phyloP scores from a whole-genome alignment of 768 basidiomycete genomes.

The Scleroderma bovista region DNA sequence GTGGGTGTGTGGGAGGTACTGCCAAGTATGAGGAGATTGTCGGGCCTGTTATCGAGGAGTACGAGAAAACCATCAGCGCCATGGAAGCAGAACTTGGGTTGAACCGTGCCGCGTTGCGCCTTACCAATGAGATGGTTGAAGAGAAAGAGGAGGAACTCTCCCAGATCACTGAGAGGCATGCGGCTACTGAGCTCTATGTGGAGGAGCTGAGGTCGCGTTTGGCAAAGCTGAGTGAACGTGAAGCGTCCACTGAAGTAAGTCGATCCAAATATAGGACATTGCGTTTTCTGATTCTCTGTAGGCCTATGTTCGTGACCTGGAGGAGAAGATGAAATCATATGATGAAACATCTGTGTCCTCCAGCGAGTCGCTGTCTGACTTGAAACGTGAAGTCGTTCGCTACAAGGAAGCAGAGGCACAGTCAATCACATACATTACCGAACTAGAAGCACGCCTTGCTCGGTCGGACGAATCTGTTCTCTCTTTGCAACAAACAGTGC shows the following conservation, averaged over 20 bases:
- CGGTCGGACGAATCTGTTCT: slow-evolving; percentile 76
- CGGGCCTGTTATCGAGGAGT: slow-evolving; percentile 96
- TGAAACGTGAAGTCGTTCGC: slow-evolving; percentile 75
- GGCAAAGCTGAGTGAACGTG: slow-evolving; percentile 79
- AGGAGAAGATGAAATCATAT: slow-evolving; percentile 83
- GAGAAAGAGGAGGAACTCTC: slow-evolving; percentile 84
- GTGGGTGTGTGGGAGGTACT: slow-evolving; percentile 62
- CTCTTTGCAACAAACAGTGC: slow-evolving; percentile 62
- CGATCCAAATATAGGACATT: not conserved
- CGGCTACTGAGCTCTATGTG: slow-evolving; percentile 79
- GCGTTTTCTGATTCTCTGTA: slow-evolving; percentile 26
- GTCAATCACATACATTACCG: slow-evolving; percentile 74
- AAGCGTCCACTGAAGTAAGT: slow-evolving; percentile 85
- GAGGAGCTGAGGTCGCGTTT: slow-evolving; percentile 80
- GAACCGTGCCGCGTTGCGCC: slow-evolving; percentile 79
- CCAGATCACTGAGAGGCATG: slow-evolving; percentile 60
- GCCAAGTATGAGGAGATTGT: slow-evolving; percentile 89
- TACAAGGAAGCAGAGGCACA: slow-evolving; percentile 73
- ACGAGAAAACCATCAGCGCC: slow-evolving; percentile 93
- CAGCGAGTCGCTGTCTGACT: slow-evolving; percentile 73
- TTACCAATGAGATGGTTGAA: slow-evolving; percentile 89
- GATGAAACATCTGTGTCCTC: slow-evolving; percentile 76
- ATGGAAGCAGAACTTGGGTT: slow-evolving; percentile 91
- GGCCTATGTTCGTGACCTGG: slow-evolving; percentile 92
- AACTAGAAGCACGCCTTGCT: slow-evolving; percentile 76